Base-by-base conservation (phyloP, 371 early-diverging fungal species). In the Capniomyces stellatus region DNA sequence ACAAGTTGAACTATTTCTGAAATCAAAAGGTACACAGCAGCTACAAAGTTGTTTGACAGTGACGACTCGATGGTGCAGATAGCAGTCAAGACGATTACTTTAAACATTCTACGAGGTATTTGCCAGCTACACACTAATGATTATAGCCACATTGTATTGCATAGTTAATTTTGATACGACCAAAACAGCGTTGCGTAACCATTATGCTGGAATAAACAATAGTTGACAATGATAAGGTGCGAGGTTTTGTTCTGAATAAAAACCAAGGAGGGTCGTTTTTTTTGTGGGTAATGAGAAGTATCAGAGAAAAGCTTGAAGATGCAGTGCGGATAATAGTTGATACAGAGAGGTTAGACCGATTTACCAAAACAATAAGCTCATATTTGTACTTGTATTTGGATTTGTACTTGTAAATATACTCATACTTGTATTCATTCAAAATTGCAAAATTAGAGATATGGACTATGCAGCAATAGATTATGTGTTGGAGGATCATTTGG, bases 21-120 rank as follows among this genome's bases (percentile, higher is more conserved):
- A n/a, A n/a, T n/a, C n/a, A n/a, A n/a, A n/a, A n/a, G n/a, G n/a
- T n/a, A n/a, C n/a, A n/a, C n/a, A n/a, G 69, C 73, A 4, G 71
- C 74, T 23, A 70, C 75, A 50, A 59, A 60, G 46, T 74, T 75
- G 51, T 75, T 76, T 46, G 73, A 76, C 53, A 73, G 72, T 28
- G 64, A 72, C 4, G 76, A 76, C 43, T 65, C 70, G 52, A 76
- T 76, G 76, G 69, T 76, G 28, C 66, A 75, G 29, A 69, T 75
- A n/a, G 75, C 76, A 0, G 76, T 76, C 23, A 70, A 75, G 25
- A 68, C 74, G 1, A 67, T 76, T 48, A 74, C 75, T 1, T 69
- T 76, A 24, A 76, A 76, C 55, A 73, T 71, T 3, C 67, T 66
- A 46, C 62, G 61, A n/a, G 64, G 64, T 51, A 57, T 27, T 13